Base-by-base conservation (phyloP, 2,329 filamentous ascomycete species). In the Trichoderma guizhouense region DNA sequence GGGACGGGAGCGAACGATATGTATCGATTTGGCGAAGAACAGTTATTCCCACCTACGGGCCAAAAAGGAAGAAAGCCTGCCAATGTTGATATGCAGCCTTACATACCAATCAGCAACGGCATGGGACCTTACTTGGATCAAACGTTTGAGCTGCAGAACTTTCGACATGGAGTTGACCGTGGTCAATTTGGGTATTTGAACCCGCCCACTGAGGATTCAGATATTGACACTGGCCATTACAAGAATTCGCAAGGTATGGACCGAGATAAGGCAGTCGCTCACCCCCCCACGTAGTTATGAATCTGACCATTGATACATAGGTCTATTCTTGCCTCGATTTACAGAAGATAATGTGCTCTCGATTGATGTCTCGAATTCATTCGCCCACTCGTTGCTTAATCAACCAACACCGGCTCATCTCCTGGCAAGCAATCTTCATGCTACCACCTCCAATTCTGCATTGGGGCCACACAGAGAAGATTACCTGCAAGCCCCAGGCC, bases 361-460 rank as follows among this genome's bases (percentile, higher is more conserved):
- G 2, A 71, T 79, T 3, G 82, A 84, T 39, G 76, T 86, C 5
- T 81, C 83, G 6, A 79, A 80, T 7, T 81, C 83, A n/a, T 78
- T 87, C 66, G 84, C 84, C 0, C 81, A 84, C 69, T 86, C 85
- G 0, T 77, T 88, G 51, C 79, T 87, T 32, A 86, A 85, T 63
- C 85, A 87, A 67, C 83, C 85, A 12, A 77, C 81, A 34, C 81
- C 83, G 0, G 75, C 83, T 3, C 79, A 82, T 4, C 72, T 79
- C 5, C 80, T 80, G 15, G 75, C 78, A 11, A 74, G 79, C 18
- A 62, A 15, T 24, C 30, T 61, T 28, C 39, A n/a, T 36, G 24
- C 67, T 26, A 28, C 57, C 11, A 12, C 21, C 21, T n/a, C 51
- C 7, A 11, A 53, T 24, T 21, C 67, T 18, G 57, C 28, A 26